Base-by-base conservation (phyloP, 306 rosid species). In the Lablab purpureus region DNA sequence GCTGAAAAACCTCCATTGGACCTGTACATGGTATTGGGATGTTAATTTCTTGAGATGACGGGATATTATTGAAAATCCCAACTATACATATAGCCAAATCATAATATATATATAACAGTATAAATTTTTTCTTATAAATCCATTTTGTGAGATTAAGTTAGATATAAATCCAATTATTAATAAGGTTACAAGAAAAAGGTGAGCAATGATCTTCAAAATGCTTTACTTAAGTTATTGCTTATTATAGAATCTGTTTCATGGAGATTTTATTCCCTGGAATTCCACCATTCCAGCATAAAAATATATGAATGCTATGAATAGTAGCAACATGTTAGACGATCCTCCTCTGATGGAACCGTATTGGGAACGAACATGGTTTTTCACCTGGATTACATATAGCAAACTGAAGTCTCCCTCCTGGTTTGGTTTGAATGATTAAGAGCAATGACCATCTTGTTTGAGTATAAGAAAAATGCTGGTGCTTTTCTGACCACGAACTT, bases 201-300 rank as follows among this genome's bases (percentile, higher is more conserved):
- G 62, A 70, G 43, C 32, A 22, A 40, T 69, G 71, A 23, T 76
- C 75, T 30, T 49, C 19, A 40, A 72, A 76, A 40, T 75, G 67
- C 15, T 86, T 80, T 79, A 49, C 51, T 59, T 65, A 51, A 69
- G 59, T 75, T 74, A 49, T 19, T 78, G 55, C 58, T 47, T 30
- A 14, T 23, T 51, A 65, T 37, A 84, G 87, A 74, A 76, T 84
- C 80, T 62, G 82, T 68, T 76, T 74, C 25, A 77, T 73, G 78
- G 82, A 78, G 70, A 54, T 52, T 43, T 79, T 51, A 41, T 67
- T 40, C 19, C 67, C 28, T 1, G 58, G 76, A 87, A 73, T 79
- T 77, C 27, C 50, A 23, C 40, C 3, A 28, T 30, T 60, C 40
- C 6, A 60, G 70, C 64, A 60, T 80, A 32, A 72, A 73, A 68